Percentiles rank a stretch among this genome's conserved stretches.
Evolutionary conservation across 306 rosid species (phyloP).

Genomic region (Acacia melanoxylon): DNA sequence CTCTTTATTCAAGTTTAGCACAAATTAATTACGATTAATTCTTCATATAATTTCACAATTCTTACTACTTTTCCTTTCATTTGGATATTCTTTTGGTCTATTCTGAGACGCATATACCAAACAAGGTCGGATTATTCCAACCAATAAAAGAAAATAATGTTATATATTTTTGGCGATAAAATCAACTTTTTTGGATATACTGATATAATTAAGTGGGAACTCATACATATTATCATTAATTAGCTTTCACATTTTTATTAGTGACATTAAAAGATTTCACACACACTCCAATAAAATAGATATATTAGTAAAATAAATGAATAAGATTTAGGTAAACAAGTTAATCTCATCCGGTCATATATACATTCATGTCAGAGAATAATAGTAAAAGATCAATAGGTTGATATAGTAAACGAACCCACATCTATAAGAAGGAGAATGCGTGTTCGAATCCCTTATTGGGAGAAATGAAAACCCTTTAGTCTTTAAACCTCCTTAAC

Average conservation of each 20-base stretch:
- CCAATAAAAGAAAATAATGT: neutral
- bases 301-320: too few relatives aligned
- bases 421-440: too few relatives aligned
- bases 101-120: neutral
- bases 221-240: neutral
- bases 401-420: too few relatives aligned
- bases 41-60: neutral
- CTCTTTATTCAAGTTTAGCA: neutral
- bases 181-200: neutral
- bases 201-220: neutral
- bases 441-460: too few relatives aligned
- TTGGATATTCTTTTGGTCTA: neutral
- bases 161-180: neutral
- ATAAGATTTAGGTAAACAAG: neutral
- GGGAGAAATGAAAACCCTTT: too few relatives aligned
- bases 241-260: neutral
- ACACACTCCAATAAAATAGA: too few relatives aligned
- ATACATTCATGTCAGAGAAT: too few relatives aligned
- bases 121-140: neutral
- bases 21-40: neutral
- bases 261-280: neutral
- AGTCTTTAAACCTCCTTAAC: too few relatives aligned
- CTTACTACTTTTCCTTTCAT: neutral
- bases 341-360: too few relatives aligned
- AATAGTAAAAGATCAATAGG: too few relatives aligned